Evolutionary conservation across 345 rosid genomes (phyloP), one percentile per base, ranked within the genome.

Genomic region (Arabidopsis suecica): DNA sequence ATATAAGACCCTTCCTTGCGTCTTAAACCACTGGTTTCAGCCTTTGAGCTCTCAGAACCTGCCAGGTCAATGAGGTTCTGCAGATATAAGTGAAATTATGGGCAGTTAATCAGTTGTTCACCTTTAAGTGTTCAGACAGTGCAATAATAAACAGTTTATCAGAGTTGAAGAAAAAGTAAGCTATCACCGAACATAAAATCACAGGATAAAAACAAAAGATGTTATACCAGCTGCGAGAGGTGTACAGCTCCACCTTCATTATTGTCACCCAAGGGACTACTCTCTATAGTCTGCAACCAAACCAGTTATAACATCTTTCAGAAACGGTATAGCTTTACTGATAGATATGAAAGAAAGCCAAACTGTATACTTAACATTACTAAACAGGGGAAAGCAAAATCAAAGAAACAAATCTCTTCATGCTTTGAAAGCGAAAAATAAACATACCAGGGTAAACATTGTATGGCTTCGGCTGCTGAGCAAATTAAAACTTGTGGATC

Each of bases 61-160:
- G 98, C 98, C 87, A 94, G 93, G 85, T 94, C 98, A 84, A 94
- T 94, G 84, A 94, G 97, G 84, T 91, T 89, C 98, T 94, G 97
- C 97, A 89, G 50, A 78, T 80, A 84, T 73, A 63, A 63, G 75
- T 6, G n/a, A 76, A 71, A 77, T 55, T 64, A 18, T 69, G 72
- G 51, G 37, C 41, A 62, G 71, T 69, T 69, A 69, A 64, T 64
- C 48, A 62, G 9, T 48, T 55, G 44, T 48, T 70, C 32, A 47
- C 60, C 51, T 33, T 69, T 45, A 18, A 44, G 30, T 63, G 40
- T 30, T 61, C 59, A 45, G 51, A 51, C 6, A 68, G 13, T 51
- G 57, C 4, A 61, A 69, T 7, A 11, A 54, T 44, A 53, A 61
- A 76, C 54, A 61, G 57, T 50, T 28, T 7, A 33, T 23, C 40